Base-by-base conservation (phyloP, 768 basidiomycete genomes). In the Clavaria fumosa region DNA sequence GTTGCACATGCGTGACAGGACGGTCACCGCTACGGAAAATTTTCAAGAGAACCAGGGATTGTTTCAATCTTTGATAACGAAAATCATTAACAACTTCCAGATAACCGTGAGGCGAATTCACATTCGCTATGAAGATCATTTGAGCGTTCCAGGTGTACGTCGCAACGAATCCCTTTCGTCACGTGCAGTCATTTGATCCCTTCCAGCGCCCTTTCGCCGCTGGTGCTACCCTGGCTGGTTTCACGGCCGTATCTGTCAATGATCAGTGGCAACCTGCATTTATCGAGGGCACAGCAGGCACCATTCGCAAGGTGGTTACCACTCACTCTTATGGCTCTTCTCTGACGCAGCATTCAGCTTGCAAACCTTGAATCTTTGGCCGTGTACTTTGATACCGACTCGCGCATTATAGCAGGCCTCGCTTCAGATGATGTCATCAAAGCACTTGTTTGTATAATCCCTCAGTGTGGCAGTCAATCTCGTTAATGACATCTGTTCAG, bases 31-130 rank as follows among this genome's bases (percentile, higher is more conserved):
- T 28, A 22, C 43, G 61, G 72, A 63, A 43, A 61, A 74, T 35
- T 64, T 75, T 4, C 56, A 68, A n/a, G 77, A 85, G 50, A 75
- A 80, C n/a, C 82, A 90, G 59, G 80, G 83, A 5, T 70, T 93
- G 43, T 62, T 84, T 49, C 69, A 82, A 31, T 86, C 88, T 12
- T 60, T 97, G 33, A 74, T 80, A 30, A 70, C 79, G 31, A 95
- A 93, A 53, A 71, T 97, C 40, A 74, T 97, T 45, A 93, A 97
- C 59, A 99, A 99, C 52, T 57, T 97, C 18, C 95, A 99, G 61
- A 75, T 97, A 18, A 90, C 88, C 9, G 75, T 97, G 42, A 86
- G 81, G 59, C 93, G 95, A 48, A 86, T 99, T 31, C 95, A 99
- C 54, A 59, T 97, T 32, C 79, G 95, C 37, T 99, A 96, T 50